These are phyloP conservation scores for Verbascum thapsus DNA, from an alignment of 257 asterid species.

Conservation along the genomic window DNA sequence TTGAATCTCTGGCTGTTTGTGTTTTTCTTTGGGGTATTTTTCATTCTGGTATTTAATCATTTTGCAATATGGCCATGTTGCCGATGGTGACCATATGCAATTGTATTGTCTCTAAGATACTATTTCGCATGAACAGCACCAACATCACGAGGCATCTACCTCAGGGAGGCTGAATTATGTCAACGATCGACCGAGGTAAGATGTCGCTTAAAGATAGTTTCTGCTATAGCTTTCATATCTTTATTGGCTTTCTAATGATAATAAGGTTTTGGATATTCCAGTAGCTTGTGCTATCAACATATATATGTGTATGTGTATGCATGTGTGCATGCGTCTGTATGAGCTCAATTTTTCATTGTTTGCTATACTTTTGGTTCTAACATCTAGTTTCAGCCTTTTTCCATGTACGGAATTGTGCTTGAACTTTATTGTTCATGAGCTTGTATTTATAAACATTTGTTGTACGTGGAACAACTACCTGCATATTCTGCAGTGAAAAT, in stretches of 20 bases:
- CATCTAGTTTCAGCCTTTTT: conserved; percentile 28
- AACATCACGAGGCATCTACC: conserved; percentile 85
- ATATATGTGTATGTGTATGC: neutral
- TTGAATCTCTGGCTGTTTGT: conserved; percentile 4
- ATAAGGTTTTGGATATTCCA: conserved; percentile 16
- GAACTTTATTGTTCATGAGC: neutral
- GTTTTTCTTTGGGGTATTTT: neutral
- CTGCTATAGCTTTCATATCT: conserved; percentile 19
- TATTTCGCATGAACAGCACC: conserved; percentile 65
- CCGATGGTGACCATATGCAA: conserved; percentile 22
- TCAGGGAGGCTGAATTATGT: conserved; percentile 79
- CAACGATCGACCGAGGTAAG: conserved; percentile 79
- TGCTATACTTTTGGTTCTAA: conserved; percentile 5
- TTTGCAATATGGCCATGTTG: conserved; percentile 17
- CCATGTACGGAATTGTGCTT: conserved; percentile 8
- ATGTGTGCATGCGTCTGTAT: conserved; percentile 2
- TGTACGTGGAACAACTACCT: conserved; percentile 16
- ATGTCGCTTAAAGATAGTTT: conserved; percentile 22
- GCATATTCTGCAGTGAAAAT: conserved; percentile 3
- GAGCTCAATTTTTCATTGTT: neutral
- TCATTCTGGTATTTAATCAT: neutral
- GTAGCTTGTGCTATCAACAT: conserved; percentile 9
- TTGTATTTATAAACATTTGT: conserved; percentile 10
- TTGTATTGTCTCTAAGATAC: conserved; percentile 17
- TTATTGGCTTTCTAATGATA: conserved; percentile 11